Percentiles rank a stretch among this genome's conserved stretches.
Conservation (phyloP, 2,329 filamentous ascomycete species). For the Trichoderma gracile region DNA sequence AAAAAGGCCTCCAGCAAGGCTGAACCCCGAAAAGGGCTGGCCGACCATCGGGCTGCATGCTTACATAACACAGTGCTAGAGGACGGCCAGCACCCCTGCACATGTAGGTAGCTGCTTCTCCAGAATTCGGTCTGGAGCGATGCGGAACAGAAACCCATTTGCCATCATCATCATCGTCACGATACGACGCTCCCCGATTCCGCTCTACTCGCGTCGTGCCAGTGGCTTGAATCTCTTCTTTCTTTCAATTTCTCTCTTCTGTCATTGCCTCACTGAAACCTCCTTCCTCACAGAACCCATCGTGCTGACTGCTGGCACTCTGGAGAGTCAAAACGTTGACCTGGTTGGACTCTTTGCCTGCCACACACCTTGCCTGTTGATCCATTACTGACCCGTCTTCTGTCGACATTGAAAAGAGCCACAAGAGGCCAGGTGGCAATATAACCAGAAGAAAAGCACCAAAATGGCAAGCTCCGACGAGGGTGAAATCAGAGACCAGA, state of each 20-base stretch:
- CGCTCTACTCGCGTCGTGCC: background rate
- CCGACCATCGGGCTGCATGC: background rate
- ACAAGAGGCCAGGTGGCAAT: slow-evolving; percentile 26
- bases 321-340: slow-evolving; percentile 43
- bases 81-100: background rate
- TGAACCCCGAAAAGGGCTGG: background rate
- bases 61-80: slow-evolving; percentile 14
- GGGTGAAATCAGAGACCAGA: slow-evolving; percentile 80
- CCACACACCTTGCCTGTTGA: slow-evolving; percentile 34
- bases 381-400: slow-evolving; percentile 41
- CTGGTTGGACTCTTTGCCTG: slow-evolving; percentile 46
- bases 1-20: slow-evolving; percentile 4
- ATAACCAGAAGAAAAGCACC: slow-evolving; percentile 18
- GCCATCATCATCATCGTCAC: slow-evolving; percentile 11
- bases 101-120: background rate
- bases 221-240: background rate
- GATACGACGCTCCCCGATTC: background rate
- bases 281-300: background rate
- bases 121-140: background rate
- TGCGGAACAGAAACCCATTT: slow-evolving; percentile 17
- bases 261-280: background rate
- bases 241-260: background rate
- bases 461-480: slow-evolving; percentile 70
- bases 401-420: slow-evolving; percentile 30
- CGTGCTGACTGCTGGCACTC: slow-evolving; percentile 32